A percentile compares a stretch with the other conserved stretches of the same genome.
phyloP scores from a whole-genome alignment of 768 basidiomycete species.

The Rhodotorula taiwanensis region DNA sequence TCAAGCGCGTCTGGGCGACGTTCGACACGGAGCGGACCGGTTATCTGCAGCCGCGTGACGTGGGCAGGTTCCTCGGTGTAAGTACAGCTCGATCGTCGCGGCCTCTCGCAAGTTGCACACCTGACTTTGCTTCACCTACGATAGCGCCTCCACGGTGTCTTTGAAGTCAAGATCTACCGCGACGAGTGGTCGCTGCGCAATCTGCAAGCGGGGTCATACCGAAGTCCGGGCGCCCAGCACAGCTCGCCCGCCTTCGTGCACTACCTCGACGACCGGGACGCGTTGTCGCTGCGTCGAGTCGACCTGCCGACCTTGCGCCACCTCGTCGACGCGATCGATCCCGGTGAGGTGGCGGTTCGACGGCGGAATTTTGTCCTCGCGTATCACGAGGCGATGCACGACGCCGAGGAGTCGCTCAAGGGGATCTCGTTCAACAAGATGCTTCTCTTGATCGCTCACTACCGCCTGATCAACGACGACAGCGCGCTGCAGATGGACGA shows the following conservation, averaged over 20 bases:
- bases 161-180: constrained; percentile 82
- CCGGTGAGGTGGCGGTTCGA: constrained; percentile 57
- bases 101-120: background rate
- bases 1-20: constrained; percentile 89
- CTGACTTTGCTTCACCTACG: background rate
- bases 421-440: constrained; percentile 89
- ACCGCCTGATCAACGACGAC: constrained; percentile 82
- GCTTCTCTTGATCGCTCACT: constrained; percentile 77
- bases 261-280: constrained; percentile 15
- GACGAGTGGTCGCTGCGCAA: constrained; percentile 57
- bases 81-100: constrained; percentile 44
- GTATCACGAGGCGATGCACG: constrained; percentile 71
- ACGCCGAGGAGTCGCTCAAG: constrained; percentile 58
- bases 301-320: constrained; percentile 59
- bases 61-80: constrained; percentile 76
- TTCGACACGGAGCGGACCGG: constrained; percentile 73
- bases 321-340: constrained; percentile 62
- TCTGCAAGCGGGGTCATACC: constrained; percentile 53
- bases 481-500: constrained; percentile 60
- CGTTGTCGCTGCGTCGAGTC: constrained; percentile 50
- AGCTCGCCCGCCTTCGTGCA: constrained; percentile 41
- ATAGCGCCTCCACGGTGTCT: constrained; percentile 75
- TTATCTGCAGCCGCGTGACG: constrained; percentile 61
- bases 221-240: background rate
- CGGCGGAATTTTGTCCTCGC: constrained; percentile 65